phyloP scores from a whole-genome alignment of 192 early-diverging fungal species.

The Umbelopsis vinacea region DNA sequence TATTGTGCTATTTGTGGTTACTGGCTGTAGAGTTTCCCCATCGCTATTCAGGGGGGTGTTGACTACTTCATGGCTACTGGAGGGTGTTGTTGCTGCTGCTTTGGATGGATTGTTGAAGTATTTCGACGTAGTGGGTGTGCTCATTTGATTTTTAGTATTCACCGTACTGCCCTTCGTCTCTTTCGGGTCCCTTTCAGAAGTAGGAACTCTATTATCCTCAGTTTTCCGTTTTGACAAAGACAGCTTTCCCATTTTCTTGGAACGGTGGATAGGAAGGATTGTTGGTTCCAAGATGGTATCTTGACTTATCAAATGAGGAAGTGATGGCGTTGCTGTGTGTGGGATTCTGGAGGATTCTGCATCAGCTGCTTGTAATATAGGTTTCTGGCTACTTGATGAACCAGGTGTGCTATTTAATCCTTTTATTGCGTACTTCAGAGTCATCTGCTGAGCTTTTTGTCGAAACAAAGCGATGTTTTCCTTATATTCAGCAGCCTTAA shows the following conservation, averaged over 20 bases:
- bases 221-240: conserved; percentile 5
- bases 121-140: background rate
- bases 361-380: background rate
- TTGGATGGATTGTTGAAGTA: background rate
- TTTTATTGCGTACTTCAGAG: conserved; percentile 40
- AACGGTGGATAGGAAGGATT: background rate
- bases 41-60: no score
- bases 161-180: background rate
- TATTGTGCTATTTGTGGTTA: no score
- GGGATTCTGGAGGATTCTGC: background rate
- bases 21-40: no score
- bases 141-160: background rate
- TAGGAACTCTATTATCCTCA: background rate
- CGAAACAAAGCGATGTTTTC: conserved; percentile 45
- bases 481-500: conserved; percentile 59
- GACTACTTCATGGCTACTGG: no score
- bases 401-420: background rate
- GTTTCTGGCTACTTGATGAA: background rate
- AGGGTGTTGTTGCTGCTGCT: background rate
- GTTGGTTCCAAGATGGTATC: background rate
- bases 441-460: conserved; percentile 49
- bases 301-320: background rate
- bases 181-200: background rate
- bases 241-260: conserved; percentile 3
- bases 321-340: background rate